Percentiles rank a stretch among this genome's conserved stretches.
These are phyloP conservation scores for Hymenoscyphus repandus DNA, from an alignment of 2,329 filamentous ascomycete genomes.

Conservation along the genomic window DNA sequence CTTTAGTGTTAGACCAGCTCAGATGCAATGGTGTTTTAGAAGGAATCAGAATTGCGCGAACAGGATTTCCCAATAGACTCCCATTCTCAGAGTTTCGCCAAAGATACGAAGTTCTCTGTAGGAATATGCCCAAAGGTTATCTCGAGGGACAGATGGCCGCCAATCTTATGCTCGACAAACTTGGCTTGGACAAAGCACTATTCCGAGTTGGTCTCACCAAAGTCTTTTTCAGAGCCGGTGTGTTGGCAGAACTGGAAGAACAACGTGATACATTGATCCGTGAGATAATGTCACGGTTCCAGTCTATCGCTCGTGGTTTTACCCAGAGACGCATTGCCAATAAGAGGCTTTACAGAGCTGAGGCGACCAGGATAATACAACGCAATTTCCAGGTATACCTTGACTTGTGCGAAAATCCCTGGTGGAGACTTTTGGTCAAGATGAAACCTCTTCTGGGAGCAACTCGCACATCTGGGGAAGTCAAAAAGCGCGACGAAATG, in stretches of 20 bases:
- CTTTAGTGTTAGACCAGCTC: constrained; percentile 94
- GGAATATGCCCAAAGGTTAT: constrained; percentile 82
- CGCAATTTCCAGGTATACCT: constrained; percentile 90
- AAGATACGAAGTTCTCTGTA: constrained; percentile 90
- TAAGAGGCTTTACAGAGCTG: constrained; percentile 89
- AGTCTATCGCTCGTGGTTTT: constrained; percentile 86
- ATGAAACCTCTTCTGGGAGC: constrained; percentile 95
- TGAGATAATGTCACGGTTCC: constrained; percentile 89
- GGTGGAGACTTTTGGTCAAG: constrained; percentile 92
- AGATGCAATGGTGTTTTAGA: constrained; percentile 99
- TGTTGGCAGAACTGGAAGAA: constrained; percentile 94
- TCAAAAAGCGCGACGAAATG: constrained; percentile 91
- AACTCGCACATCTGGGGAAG: constrained; percentile 84
- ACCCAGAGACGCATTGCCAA: constrained; percentile 81
- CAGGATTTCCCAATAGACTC: constrained; percentile 91
- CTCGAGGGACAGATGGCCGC: constrained; percentile 85
- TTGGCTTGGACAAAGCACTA: constrained; percentile 76
- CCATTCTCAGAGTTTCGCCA: constrained; percentile 91
- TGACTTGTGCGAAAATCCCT: constrained; percentile 84
- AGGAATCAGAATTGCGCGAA: constrained; percentile 93
- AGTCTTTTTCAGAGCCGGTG: constrained; percentile 95
- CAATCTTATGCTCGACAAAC: constrained; percentile 80
- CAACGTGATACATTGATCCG: constrained; percentile 88
- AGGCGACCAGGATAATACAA: constrained; percentile 92
- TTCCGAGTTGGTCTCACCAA: constrained; percentile 95